Base-by-base conservation (phyloP, 768 basidiomycete genomes). In the Infundibulicybe gibba region DNA sequence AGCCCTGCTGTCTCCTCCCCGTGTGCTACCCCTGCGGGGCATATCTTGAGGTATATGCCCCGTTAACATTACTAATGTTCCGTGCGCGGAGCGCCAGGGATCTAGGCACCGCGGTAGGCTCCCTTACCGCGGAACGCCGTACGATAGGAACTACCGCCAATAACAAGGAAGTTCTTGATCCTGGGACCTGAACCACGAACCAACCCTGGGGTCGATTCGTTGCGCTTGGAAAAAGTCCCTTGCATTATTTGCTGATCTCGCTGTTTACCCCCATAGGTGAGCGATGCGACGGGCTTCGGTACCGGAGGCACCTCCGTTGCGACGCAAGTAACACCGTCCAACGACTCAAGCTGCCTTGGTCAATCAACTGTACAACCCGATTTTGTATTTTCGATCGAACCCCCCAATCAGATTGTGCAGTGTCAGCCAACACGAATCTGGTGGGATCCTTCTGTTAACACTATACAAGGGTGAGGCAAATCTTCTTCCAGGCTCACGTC, bases 231-330 rank as follows among this genome's bases (percentile, higher is more conserved):
- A n/a, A n/a, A n/a, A 3, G 8, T 8, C 25, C 25, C 8, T 25
- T 8, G 3, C 25, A 25, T 25, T 8, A 25, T 25, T 25, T 8
- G 25, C 25, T 25, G 25, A 3, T 8, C 8, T 25, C 8, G 3
- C 25, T 3, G 8, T 40, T 45, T 50, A 17, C 6, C 37, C 50
- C 20, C 47, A 40, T 51, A 69, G 68, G 63, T 69, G 31, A 69
- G 69, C 51, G 67, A 68, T 47, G 57, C 61, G 30, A 56, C 47
- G 37, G 62, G 59, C 3, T 89, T 89, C 57, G 88, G 83, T 5
- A 68, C 80, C 0, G 89, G 89, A 6, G 89, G 89, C 3, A 88
- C 89, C 1, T 89, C 83, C 48, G 80, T 79, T 3, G 76, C 79
- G 2, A 81, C 79, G 1, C 71, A 68, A 50, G 86, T 90, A 21